A percentile compares a stretch with the other conserved stretches of the same genome.
phyloP scores from a whole-genome alignment of 345 rosid genomes.

The Litchi chinensis region DNA sequence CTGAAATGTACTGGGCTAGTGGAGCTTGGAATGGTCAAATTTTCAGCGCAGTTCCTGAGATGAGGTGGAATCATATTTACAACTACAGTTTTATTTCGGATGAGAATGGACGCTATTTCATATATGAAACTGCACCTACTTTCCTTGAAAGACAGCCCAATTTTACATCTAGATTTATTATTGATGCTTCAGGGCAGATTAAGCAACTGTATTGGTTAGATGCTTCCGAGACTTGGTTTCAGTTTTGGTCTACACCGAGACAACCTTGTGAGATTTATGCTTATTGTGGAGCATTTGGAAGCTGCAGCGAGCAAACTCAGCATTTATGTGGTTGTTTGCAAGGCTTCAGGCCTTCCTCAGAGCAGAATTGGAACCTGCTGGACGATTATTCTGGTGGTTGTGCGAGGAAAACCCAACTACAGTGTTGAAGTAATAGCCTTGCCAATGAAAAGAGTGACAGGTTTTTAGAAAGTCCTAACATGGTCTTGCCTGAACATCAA shows the following conservation, averaged over 20 bases:
- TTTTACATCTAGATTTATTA: too few relatives aligned
- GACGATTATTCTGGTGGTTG: constrained; percentile 29
- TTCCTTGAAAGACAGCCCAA: too few relatives aligned
- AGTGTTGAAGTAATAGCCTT: constrained; percentile 2
- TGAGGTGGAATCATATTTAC: constrained; percentile 16
- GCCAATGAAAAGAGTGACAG: constrained; percentile 12
- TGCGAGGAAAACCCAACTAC: constrained; percentile 9
- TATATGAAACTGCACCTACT: constrained; percentile 20
- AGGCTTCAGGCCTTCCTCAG: constrained; percentile 30
- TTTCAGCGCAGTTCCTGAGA: constrained; percentile 29
- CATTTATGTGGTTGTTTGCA: constrained; percentile 28
- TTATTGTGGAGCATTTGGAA: constrained; percentile 31
- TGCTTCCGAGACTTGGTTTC: constrained; percentile 13
- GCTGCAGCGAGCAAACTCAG: constrained; percentile 12
- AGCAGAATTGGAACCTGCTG: constrained; percentile 20
- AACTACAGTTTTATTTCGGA: constrained; percentile 20
- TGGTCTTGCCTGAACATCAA: background rate
- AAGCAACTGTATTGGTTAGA: constrained; percentile 19
- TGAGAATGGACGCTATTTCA: constrained; percentile 36
- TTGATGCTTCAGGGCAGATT: constrained; percentile 14
- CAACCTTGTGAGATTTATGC: constrained; percentile 15
- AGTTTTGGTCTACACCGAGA: constrained; percentile 28
- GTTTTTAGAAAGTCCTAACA: background rate
- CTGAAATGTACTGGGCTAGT: constrained; percentile 54
- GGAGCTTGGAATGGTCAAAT: constrained; percentile 52